phyloP scores from a whole-genome alignment of 106 monocot genomes.

The Phalaenopsis equestris region DNA sequence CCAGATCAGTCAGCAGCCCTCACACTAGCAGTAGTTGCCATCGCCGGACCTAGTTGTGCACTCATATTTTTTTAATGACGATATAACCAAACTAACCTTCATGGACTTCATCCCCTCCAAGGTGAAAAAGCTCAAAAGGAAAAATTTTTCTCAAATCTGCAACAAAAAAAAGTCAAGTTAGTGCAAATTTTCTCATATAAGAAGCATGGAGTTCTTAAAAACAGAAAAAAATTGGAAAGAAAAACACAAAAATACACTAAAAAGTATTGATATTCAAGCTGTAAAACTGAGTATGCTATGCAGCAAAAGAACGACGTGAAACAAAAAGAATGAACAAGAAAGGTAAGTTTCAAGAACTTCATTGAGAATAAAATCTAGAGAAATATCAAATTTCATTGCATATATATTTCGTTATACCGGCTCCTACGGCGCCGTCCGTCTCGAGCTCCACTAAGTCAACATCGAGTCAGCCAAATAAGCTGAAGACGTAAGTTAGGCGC shows the following conservation, averaged over 20 bases:
- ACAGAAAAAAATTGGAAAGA: not conserved
- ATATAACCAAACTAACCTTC: slow-evolving; percentile 44
- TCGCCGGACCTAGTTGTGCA: not conserved
- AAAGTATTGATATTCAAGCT: not conserved
- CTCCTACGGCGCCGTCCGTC: too few species aligned
- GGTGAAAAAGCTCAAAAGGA: slow-evolving; percentile 87
- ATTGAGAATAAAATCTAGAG: not conserved
- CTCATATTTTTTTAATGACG: not conserved
- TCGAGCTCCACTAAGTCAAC: too few species aligned
- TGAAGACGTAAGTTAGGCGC: too few species aligned
- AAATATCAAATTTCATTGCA: not conserved
- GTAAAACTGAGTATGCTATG: not conserved
- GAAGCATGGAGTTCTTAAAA: not conserved
- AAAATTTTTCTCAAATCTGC: slow-evolving; percentile 95
- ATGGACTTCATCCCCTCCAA: slow-evolving; percentile 96
- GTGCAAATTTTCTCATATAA: not conserved
- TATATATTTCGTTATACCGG: too few species aligned
- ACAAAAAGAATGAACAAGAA: not conserved
- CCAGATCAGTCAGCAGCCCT: not conserved
- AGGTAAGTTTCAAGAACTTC: not conserved
- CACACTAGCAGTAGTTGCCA: not conserved
- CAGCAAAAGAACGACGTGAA: not conserved
- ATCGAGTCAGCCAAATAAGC: too few species aligned
- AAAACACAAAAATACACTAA: not conserved
- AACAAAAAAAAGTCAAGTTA: slow-evolving; percentile 2